Evolutionary conservation across 1,284 basidiomycete species (phyloP), one percentile per base, ranked within the genome.

Genomic region (Irpex lacteus): DNA sequence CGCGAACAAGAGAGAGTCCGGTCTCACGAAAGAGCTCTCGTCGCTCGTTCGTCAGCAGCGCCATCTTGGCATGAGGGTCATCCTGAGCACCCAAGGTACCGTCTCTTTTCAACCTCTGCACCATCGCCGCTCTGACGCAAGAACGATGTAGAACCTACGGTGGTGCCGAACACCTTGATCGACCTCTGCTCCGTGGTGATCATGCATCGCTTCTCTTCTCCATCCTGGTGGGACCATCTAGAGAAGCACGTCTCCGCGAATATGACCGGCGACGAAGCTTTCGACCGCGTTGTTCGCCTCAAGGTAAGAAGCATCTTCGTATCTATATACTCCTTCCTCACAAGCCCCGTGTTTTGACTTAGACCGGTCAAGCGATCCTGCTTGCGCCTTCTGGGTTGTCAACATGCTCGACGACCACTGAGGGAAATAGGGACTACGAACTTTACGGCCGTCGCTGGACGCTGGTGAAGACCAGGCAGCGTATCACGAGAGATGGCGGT

Each of bases 171-270:
- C 0, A 84, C 88, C 0, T 74, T 92, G 1, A 79, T 91, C 4
- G 90, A 91, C 68, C 78, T 92, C 0, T 91, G 88, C 59, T 82
- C 82, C 0, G 77, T 91, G 0, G 76, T 85, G 0, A 82, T 92
- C 9, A 70, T 90, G 5, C 90, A 91, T 67, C 80, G 89, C 0
- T 92, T 92, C 73, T 89, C 88, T 0, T 91, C 89, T 0, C 86
- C 88, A 0, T 78, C 85, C 0, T 91, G 90, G 90, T 89, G 87
- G 83, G 79, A 86, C 0, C 89, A 91, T 67, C 73, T 92, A 0
- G 75, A 81, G 1, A 82, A 86, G 40, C 90, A 91, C 68, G 85
- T 91, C 3, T 85, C 87, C 0, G 86, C 87, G 0, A 82, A 88
- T 66, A 80, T 89, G 60, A 80, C 81, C 0, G 72, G 77, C 4